phyloP scores from a whole-genome alignment of 2,329 filamentous ascomycete species.

The Stromatinia cepivora region DNA sequence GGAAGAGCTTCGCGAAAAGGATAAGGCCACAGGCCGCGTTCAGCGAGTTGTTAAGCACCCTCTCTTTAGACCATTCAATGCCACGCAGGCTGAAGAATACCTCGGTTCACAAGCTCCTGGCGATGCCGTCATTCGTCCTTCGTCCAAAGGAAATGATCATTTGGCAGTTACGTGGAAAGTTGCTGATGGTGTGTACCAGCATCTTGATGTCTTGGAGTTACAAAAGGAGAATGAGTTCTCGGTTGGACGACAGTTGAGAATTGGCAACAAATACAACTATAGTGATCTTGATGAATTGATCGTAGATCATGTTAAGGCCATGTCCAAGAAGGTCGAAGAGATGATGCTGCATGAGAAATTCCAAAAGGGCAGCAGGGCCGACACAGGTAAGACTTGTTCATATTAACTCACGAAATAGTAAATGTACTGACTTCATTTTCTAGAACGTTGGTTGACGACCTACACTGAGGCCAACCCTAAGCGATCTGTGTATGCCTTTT shows the following conservation, averaged over 20 bases:
- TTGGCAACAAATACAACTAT: slow-evolving; percentile 87
- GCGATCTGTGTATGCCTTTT: slow-evolving; percentile 92
- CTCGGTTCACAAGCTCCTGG: slow-evolving; percentile 82
- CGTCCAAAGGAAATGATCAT: slow-evolving; percentile 93
- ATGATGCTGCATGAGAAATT: slow-evolving; percentile 94
- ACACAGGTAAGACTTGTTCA: slow-evolving; percentile 70
- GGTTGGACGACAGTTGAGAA: slow-evolving; percentile 79
- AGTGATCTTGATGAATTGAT: slow-evolving; percentile 96
- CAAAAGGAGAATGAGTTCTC: slow-evolving; percentile 98
- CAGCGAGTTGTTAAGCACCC: slow-evolving; percentile 98
- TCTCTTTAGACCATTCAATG: slow-evolving; percentile 90
- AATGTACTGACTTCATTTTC: slow-evolving; percentile 7
- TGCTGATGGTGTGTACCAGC: slow-evolving; percentile 91
- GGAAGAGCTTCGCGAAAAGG: slow-evolving; percentile 82
- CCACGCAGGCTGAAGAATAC: slow-evolving; percentile 89
- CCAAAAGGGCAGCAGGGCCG: slow-evolving; percentile 74
- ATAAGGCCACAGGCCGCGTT: slow-evolving; percentile 78
- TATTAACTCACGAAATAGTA: background rate
- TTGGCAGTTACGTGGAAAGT: slow-evolving; percentile 98
- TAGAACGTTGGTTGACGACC: slow-evolving; percentile 93
- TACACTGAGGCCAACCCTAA: slow-evolving; percentile 96
- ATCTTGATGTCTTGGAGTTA: slow-evolving; percentile 94
- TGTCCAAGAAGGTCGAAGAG: slow-evolving; percentile 97
- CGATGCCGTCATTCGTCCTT: slow-evolving; percentile 92
- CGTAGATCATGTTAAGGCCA: slow-evolving; percentile 93